These are phyloP conservation scores for Leersia perrieri DNA, from an alignment of 176 grass and related monocot species.

Conservation along the genomic window DNA sequence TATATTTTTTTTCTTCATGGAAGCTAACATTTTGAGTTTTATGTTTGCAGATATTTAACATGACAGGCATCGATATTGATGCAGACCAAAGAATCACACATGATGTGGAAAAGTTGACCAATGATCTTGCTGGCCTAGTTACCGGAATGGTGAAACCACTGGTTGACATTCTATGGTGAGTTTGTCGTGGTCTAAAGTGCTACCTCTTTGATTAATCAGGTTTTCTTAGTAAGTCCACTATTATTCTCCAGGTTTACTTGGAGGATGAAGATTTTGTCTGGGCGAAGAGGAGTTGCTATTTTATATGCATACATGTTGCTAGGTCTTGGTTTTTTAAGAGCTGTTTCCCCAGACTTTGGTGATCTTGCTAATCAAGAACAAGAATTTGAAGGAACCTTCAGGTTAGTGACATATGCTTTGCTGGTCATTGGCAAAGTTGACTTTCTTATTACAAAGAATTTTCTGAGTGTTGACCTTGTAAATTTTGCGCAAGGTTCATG, in stretches of 20 bases:
- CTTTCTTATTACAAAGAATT: slow-evolving; percentile 2
- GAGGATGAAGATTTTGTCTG: slow-evolving; percentile 97
- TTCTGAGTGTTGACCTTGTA: slow-evolving; percentile 25
- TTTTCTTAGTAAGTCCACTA: slow-evolving; percentile 26
- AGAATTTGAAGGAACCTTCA: slow-evolving; percentile 92
- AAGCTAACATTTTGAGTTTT: background rate
- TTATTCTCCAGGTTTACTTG: slow-evolving; percentile 88
- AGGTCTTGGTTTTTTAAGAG: slow-evolving; percentile 93
- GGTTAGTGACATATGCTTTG: slow-evolving; percentile 45
- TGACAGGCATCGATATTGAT: slow-evolving; percentile 73
- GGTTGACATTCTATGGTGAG: slow-evolving; percentile 95
- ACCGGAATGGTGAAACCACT: slow-evolving; percentile 97
- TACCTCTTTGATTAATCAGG: slow-evolving; percentile 9
- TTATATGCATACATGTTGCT: slow-evolving; percentile 94
- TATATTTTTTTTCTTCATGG: background rate
- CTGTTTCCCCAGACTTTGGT: slow-evolving; percentile 87
- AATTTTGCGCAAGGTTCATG: slow-evolving; percentile 68
- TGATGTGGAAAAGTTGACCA: slow-evolving; percentile 93
- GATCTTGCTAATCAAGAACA: slow-evolving; percentile 87
- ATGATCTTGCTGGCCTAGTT: slow-evolving; percentile 86
- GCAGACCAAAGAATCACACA: slow-evolving; percentile 97
- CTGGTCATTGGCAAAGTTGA: slow-evolving; percentile 16
- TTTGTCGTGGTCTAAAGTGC: slow-evolving; percentile 1
- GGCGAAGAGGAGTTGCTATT: slow-evolving; percentile 89
- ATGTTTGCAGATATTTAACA: slow-evolving; percentile 66